Conservation (phyloP, 805 yeast species). For the Starmera pachycereana region DNA sequence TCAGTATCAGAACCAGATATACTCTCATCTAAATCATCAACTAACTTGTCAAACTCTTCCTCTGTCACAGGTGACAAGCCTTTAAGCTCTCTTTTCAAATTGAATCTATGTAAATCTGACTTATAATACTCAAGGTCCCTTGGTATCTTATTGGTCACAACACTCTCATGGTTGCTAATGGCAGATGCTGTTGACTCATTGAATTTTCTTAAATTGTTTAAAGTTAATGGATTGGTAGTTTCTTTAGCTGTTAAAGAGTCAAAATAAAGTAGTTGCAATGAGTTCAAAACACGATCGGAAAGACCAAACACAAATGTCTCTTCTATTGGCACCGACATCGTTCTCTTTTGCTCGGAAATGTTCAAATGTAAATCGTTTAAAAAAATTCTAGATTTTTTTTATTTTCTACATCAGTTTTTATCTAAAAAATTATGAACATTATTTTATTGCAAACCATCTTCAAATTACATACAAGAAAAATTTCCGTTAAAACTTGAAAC, state of each 20-base stretch:
- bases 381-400: too few species aligned
- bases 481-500: too few species aligned
- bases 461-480: too few species aligned
- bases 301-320: slow-evolving; percentile 43
- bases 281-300: slow-evolving; percentile 26
- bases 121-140: slow-evolving; percentile 37
- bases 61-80: slow-evolving; percentile 39
- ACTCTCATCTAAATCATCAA: slow-evolving; percentile 44
- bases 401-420: too few species aligned
- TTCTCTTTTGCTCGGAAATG: too few species aligned
- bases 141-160: not conserved
- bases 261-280: slow-evolving; percentile 44
- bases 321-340: slow-evolving; percentile 4
- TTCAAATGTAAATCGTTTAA: too few species aligned
- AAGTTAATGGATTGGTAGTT: slow-evolving; percentile 11
- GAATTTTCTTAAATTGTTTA: slow-evolving; percentile 10
- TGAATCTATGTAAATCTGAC: slow-evolving; percentile 48
- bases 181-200: slow-evolving; percentile 1
- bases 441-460: too few species aligned
- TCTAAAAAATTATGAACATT: too few species aligned
- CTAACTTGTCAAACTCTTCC: slow-evolving; percentile 45
- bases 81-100: slow-evolving; percentile 41
- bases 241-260: slow-evolving; percentile 37
- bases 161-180: slow-evolving; percentile 2
- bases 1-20: slow-evolving; percentile 39